Evolutionary conservation across 176 grass and related monocot genomes (phyloP).

Genomic region (Juncus effusus): DNA sequence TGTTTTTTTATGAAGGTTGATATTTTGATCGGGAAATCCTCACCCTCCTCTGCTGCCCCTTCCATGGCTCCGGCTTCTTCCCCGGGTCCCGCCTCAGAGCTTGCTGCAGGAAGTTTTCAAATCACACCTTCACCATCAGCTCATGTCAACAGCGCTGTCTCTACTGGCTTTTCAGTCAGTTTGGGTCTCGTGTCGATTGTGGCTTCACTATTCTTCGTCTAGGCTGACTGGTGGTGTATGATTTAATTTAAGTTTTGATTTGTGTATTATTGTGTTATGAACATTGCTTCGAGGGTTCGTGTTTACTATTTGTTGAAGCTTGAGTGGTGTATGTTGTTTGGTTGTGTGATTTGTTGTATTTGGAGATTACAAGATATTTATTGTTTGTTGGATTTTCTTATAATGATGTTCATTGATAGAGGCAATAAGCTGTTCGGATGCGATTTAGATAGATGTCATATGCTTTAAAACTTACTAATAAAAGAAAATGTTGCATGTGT

Average conservation of each 20-base stretch:
- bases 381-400: no score
- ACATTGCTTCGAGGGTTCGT: neutral
- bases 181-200: constrained; percentile 22
- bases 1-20: neutral
- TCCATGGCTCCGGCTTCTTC: constrained; percentile 3
- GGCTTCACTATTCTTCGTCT: constrained; percentile 16
- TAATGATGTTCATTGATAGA: no score
- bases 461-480: no score
- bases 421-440: no score
- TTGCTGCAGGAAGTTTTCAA: neutral
- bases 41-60: constrained; percentile 45
- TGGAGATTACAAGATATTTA: no score
- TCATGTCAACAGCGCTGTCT: constrained; percentile 24
- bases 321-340: no score
- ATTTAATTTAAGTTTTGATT: constrained; percentile 7
- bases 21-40: constrained; percentile 11
- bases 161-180: constrained; percentile 20
- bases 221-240: constrained; percentile 6
- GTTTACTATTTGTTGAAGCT: constrained; percentile 21
- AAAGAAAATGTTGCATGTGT: no score
- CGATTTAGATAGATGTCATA: no score
- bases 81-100: neutral
- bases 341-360: no score
- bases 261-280: neutral
- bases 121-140: constrained; percentile 27